Conservation (phyloP, 2,329 filamentous ascomycete species). For the Colletotrichum sp. region DNA sequence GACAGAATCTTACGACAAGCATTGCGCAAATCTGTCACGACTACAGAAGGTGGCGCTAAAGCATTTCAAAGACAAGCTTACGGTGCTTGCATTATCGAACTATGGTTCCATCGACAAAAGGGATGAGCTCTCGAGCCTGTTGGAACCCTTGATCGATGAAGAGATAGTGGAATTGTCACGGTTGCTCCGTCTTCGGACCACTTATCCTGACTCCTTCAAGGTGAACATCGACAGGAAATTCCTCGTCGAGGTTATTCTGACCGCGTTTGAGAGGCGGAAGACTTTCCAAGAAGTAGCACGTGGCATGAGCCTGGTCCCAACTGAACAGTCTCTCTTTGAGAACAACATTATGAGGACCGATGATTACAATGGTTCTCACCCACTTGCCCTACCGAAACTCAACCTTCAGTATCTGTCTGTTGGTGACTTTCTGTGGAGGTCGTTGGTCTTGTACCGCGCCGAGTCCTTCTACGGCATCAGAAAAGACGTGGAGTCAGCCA, state of each 20-base stretch:
- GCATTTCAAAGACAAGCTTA: conserved; percentile 87
- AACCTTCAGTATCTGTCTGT: conserved; percentile 96
- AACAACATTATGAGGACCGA: conserved; percentile 80
- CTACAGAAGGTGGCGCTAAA: conserved; percentile 81
- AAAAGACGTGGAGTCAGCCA: conserved; percentile 83
- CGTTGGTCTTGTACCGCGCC: conserved; percentile 84
- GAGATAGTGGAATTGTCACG: conserved; percentile 75
- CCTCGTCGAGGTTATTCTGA: conserved; percentile 74
- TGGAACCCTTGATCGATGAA: conserved; percentile 74
- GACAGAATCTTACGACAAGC: conserved; percentile 77
- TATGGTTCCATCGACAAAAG: conserved; percentile 86
- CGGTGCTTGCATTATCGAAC: conserved; percentile 90
- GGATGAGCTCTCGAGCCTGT: conserved; percentile 76
- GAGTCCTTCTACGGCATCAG: conserved; percentile 95
- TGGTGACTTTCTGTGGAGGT: conserved; percentile 96
- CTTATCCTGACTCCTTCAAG: conserved; percentile 76
- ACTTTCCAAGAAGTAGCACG: conserved; percentile 83
- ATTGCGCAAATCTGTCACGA: conserved; percentile 78
- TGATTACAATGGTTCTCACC: conserved; percentile 83
- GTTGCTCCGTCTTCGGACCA: conserved; percentile 77
- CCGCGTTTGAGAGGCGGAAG: conserved; percentile 75
- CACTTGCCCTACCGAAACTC: conserved; percentile 89
- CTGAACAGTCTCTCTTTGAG: conserved; percentile 83
- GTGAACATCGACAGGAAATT: conserved; percentile 69
- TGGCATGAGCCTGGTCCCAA: conserved; percentile 79